Evolutionary conservation across 805 yeast species (phyloP), one percentile per base, ranked within the genome.

Genomic region (Pichia insulana): DNA sequence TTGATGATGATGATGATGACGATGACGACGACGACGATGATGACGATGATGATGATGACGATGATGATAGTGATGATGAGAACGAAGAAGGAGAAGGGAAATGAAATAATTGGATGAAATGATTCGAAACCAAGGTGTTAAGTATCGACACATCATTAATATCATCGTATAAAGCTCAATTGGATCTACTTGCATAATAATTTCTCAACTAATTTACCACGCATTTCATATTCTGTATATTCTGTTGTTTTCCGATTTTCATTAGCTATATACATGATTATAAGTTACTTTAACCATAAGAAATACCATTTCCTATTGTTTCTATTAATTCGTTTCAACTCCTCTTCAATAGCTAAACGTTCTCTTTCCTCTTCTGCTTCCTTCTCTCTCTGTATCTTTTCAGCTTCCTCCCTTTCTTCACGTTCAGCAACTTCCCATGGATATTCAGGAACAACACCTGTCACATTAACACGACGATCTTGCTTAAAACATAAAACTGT

Each of bases 401-500:
- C 45, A 37, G 28, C 18, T 25, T 44, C 43, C 36, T 44, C 52
- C 20, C 38, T 41, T 33, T 45, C 52, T 33, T 40, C 51, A 18
- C 36, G 44, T 48, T 43, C 47, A 34, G 45, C 57, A 34, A 42
- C 39, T 34, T 46, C 49, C 54, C 54, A 56, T 17, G 56, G 62
- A 42, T 61, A 59, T 16, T 49, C 61, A 1, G 68, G 67, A 2
- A 55, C 61, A 2, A 20, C 36, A 10, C 63, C 63, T 2, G 60
- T 50, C 9, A 47, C 36, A 36, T 61, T 60, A 3, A 63, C 58
- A 34, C 48, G 49, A 26, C 60, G 72, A 55, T 81, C 88, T 50
- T 80, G 65, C 46, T 70, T 70, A 37, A 76, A 59, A 7, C 83
- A 83, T 33, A 72, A 50, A 40, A 74, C 52, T 2, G 73, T 62